phyloP scores from a whole-genome alignment of 202 grass and related monocot species.

The Carex arenaria region DNA sequence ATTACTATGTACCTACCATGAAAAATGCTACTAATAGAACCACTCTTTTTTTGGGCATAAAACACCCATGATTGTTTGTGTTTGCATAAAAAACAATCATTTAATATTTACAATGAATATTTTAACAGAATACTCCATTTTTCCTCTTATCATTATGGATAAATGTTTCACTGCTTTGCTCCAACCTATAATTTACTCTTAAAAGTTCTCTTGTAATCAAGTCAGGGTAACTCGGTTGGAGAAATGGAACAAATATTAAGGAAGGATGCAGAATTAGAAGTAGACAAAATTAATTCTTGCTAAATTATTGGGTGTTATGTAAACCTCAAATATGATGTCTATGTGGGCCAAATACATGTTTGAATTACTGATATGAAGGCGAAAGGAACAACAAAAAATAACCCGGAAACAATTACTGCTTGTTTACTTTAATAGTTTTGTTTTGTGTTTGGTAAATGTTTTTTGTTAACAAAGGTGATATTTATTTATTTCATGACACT shows the following conservation, averaged over 20 bases:
- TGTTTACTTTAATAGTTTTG: background rate
- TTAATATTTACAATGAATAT: background rate
- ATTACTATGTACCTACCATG: background rate
- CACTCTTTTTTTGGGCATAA: background rate
- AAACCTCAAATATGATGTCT: no score
- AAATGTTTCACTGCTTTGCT: background rate
- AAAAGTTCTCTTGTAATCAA: background rate
- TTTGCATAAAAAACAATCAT: background rate
- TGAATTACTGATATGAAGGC: background rate
- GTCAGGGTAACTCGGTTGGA: background rate
- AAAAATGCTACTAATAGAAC: background rate
- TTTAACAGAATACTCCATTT: background rate
- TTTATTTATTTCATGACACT: slow-evolving; percentile 6
- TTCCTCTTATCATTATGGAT: background rate
- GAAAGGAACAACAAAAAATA: background rate
- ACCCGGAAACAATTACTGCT: background rate
- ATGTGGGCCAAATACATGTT: background rate
- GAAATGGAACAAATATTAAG: background rate
- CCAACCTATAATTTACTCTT: background rate
- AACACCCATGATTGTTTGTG: background rate
- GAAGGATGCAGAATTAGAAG: background rate
- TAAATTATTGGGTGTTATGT: background rate
- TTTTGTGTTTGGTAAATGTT: background rate
- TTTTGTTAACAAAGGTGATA: background rate
- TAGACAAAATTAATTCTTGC: background rate